phyloP scores from a whole-genome alignment of 495 filamentous ascomycete genomes.

The Aspergillus indologenus region DNA sequence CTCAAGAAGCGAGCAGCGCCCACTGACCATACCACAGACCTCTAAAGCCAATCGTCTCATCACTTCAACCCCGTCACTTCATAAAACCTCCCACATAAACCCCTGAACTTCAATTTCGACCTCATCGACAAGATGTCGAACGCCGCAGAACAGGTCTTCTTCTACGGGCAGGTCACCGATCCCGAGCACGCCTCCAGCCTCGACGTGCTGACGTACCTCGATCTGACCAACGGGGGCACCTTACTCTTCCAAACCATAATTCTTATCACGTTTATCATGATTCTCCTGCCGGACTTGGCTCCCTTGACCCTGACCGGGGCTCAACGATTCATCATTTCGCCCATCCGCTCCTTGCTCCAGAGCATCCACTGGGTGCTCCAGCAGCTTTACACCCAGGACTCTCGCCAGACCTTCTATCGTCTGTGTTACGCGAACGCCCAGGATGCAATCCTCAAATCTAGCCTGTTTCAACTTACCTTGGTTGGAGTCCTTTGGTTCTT shows the following conservation, averaged over 20 bases:
- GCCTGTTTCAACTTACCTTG: background rate
- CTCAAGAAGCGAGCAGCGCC: no score
- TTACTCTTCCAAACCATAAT: conserved; percentile 8
- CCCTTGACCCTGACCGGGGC: background rate
- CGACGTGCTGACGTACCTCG: conserved; percentile 8
- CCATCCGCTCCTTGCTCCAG: background rate
- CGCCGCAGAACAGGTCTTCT: conserved; percentile 12
- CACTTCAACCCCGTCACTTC: no score
- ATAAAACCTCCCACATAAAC: no score
- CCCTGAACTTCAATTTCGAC: background rate
- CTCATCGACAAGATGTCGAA: conserved; percentile 15
- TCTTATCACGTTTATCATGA: background rate
- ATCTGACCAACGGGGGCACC: conserved; percentile 9
- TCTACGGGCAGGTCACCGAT: conserved; percentile 14
- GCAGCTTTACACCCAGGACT: background rate
- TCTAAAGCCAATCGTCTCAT: no score
- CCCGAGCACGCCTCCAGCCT: conserved; percentile 3
- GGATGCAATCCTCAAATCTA: background rate
- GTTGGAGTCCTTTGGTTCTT: conserved; percentile 9
- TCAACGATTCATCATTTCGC: background rate
- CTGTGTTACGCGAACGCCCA: background rate
- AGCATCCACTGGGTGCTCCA: background rate
- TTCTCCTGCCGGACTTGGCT: conserved; percentile 1
- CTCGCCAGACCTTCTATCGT: background rate
- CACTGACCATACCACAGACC: no score